Evolutionary conservation across 805 yeast genomes (phyloP).

Genomic region (Myxozyma neotropica): DNA sequence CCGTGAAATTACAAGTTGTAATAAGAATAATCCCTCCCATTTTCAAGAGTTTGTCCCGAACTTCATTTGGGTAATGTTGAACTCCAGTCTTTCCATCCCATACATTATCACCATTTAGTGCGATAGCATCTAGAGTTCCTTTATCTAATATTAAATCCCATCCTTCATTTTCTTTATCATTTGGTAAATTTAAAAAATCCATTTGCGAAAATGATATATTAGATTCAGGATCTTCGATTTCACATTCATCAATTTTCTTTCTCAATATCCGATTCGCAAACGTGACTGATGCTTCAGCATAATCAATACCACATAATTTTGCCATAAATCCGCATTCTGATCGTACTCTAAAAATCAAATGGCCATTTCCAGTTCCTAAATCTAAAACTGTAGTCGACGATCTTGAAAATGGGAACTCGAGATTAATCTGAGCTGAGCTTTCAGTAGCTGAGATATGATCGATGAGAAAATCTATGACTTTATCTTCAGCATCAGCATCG

Average conservation of each 20-base stretch:
- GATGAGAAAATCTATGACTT: slow-evolving; percentile 71
- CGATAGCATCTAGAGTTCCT: slow-evolving; percentile 97
- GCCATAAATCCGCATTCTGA: slow-evolving; percentile 60
- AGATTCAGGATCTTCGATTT: slow-evolving; percentile 37
- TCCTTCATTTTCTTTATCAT: slow-evolving; percentile 44
- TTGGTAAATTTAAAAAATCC: slow-evolving; percentile 60
- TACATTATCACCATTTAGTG: slow-evolving; percentile 62
- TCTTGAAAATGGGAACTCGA: slow-evolving; percentile 18
- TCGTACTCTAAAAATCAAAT: slow-evolving; percentile 71
- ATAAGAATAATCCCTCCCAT: slow-evolving; percentile 64
- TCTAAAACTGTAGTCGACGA: slow-evolving; percentile 17
- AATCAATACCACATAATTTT: slow-evolving; percentile 74
- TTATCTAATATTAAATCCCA: slow-evolving; percentile 86
- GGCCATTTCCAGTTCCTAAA: slow-evolving; percentile 97
- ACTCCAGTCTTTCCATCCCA: slow-evolving; percentile 47
- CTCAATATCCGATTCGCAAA: slow-evolving; percentile 67
- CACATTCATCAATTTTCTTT: slow-evolving; percentile 43
- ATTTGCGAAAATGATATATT: slow-evolving; percentile 59
- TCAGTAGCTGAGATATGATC: slow-evolving; percentile 49
- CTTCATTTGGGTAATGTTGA: slow-evolving; percentile 61
- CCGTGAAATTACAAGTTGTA: slow-evolving; percentile 94
- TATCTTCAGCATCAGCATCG: slow-evolving; percentile 89
- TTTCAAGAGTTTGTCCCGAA: slow-evolving; percentile 55
- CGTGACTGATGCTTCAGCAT: slow-evolving; percentile 74
- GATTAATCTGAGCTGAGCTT: background rate